A percentile compares a stretch with the other conserved stretches of the same genome.
These are phyloP conservation scores for Dactylellina parvicollis DNA, from an alignment of 2,329 filamentous ascomycete genomes.

Conservation along the genomic window DNA sequence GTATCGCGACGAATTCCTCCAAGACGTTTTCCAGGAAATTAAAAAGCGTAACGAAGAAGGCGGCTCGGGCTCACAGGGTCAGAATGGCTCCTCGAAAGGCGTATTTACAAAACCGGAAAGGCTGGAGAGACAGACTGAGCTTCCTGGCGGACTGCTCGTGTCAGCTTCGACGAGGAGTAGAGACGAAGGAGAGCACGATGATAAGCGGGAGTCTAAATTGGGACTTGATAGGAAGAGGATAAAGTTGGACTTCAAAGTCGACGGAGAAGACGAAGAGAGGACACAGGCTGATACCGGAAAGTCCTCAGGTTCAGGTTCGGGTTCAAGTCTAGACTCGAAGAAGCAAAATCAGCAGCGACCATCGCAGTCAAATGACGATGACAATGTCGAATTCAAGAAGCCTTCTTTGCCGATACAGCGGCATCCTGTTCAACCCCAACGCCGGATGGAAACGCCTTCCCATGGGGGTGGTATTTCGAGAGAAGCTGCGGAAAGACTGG, in stretches of 20 bases:
- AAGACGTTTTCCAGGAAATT: slow-evolving; percentile 57
- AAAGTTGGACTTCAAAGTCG: slow-evolving; percentile 58
- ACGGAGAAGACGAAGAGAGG: slow-evolving; percentile 52
- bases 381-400: slow-evolving; percentile 58
- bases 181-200: slow-evolving; percentile 48
- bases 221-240: slow-evolving; percentile 58
- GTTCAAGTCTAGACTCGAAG: slow-evolving; percentile 52
- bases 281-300: slow-evolving; percentile 45
- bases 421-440: slow-evolving; percentile 57
- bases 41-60: slow-evolving; percentile 56
- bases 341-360: slow-evolving; percentile 17
- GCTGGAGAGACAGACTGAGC: slow-evolving; percentile 43
- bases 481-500: slow-evolving; percentile 57
- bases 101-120: slow-evolving; percentile 37
- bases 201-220: slow-evolving; percentile 57
- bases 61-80: slow-evolving; percentile 2
- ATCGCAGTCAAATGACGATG: slow-evolving; percentile 46
- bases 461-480: slow-evolving; percentile 57
- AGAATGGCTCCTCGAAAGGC: slow-evolving; percentile 17
- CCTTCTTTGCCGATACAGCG: slow-evolving; percentile 57
- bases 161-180: slow-evolving; percentile 47
- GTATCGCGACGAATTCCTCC: slow-evolving; percentile 57
- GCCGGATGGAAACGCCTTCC: slow-evolving; percentile 58
- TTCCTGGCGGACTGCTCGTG: slow-evolving; percentile 58
- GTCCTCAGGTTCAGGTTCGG: slow-evolving; percentile 47